Percentiles rank a stretch among this genome's conserved stretches.
phyloP scores from a whole-genome alignment of 768 basidiomycete species.

The Krasilnikovozyma curviuscula region DNA sequence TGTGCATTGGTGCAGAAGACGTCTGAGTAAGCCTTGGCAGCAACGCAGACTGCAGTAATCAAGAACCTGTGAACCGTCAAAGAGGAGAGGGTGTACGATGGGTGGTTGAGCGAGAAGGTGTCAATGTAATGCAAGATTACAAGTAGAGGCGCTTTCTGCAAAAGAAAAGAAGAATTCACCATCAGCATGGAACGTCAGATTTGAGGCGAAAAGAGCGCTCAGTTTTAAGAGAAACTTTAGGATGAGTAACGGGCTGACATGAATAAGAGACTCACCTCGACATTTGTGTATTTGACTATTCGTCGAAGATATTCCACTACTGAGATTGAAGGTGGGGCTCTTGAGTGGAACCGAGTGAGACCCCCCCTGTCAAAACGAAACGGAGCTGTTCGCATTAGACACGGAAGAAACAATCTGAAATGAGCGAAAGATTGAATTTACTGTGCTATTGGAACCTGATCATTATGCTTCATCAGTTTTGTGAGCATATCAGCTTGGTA shows the following conservation, averaged over 20 bases:
- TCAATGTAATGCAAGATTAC: slow-evolving; percentile 27
- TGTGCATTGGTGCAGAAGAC: slow-evolving; percentile 83
- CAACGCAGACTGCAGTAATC: slow-evolving; percentile 78
- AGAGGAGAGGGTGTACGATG: slow-evolving; percentile 79
- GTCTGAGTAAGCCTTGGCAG: slow-evolving; percentile 88
- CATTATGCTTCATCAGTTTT: slow-evolving; percentile 86
- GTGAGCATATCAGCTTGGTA: slow-evolving; percentile 79
- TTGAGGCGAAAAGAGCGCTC: background rate
- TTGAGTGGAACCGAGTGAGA: slow-evolving; percentile 89
- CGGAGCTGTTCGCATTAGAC: background rate
- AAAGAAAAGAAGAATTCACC: too few relatives aligned
- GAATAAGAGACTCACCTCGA: slow-evolving; percentile 52
- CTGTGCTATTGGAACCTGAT: slow-evolving; percentile 77
- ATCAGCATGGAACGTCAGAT: background rate
- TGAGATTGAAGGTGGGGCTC: slow-evolving; percentile 67
- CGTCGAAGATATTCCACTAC: slow-evolving; percentile 84
- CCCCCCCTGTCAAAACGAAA: slow-evolving; percentile 41
- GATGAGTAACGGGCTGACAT: slow-evolving; percentile 73
- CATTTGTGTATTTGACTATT: slow-evolving; percentile 84
- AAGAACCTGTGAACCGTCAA: slow-evolving; percentile 95
- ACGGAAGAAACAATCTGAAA: slow-evolving; percentile 16
- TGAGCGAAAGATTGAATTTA: slow-evolving; percentile 29
- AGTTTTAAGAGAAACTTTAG: slow-evolving; percentile 35
- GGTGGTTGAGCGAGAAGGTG: slow-evolving; percentile 60
- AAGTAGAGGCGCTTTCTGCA: slow-evolving; percentile 26